Base-by-base conservation (phyloP, 176 grass and related monocot genomes). In the Triticum timopheevii region DNA sequence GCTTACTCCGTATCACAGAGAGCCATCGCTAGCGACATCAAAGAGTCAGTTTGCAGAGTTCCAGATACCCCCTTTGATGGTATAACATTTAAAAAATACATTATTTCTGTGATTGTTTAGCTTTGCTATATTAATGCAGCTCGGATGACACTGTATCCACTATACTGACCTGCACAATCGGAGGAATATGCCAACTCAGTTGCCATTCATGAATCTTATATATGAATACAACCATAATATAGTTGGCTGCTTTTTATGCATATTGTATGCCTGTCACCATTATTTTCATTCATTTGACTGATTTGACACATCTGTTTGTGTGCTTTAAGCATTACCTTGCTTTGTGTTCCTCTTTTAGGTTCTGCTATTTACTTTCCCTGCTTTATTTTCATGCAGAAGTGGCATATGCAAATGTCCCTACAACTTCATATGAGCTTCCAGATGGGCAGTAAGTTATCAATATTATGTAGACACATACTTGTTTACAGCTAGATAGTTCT, bases 321-420 rank as follows among this genome's bases (percentile, higher is more conserved):
- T 17, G 33, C 54, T 71, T 10, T 70, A 80, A 89, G 8, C 23
- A 56, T 31, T 49, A 38, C 70, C 49, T 82, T 73, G 28, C 40
- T 65, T 77, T 38, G 34, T 50, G 28, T 76, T 87, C 64, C 69
- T 40, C 17, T 79, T 58, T 83, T 83, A 63, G n/a, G 20, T 65
- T 70, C 27, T 79, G 45, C 44, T 31, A 19, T 62, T 87, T 76
- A 83, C 74, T 80, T 61, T 76, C 67, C 35, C 8, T 80, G 11
- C 76, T 85, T 89, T 96, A 68, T 79, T 74, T 86, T 77, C 74
- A 66, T 89, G 87, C 96, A 98, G 96, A 98, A 90, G 85, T 77
- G 83, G 87, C 93, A 85, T 98, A 98, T 98, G 96, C 96, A 76
- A 96, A 98, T 90, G 96, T 98, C 86, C 96, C 96, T 65, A 96